phyloP scores from a whole-genome alignment of 2,329 filamentous ascomycete genomes.

The Colletotrichum sansevieriae region DNA sequence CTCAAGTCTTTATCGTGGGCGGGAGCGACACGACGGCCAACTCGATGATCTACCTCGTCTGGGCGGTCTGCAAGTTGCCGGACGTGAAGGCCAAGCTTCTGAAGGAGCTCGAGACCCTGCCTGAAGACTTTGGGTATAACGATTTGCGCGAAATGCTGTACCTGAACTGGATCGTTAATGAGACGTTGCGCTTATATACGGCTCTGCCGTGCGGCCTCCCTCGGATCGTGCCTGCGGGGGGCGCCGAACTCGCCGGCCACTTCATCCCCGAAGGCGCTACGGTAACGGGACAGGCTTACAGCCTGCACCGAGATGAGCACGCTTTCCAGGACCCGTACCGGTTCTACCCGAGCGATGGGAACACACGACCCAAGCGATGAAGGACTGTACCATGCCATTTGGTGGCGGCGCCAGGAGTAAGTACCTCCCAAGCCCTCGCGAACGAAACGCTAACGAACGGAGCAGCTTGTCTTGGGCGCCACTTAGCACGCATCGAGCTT shows the following conservation, averaged over 20 bases:
- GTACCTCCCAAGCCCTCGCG: not conserved
- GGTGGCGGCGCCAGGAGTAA: slow-evolving; percentile 57
- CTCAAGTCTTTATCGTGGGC: slow-evolving; percentile 58
- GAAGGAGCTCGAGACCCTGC: slow-evolving; percentile 48
- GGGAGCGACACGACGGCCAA: slow-evolving; percentile 66
- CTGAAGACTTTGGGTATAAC: slow-evolving; percentile 47
- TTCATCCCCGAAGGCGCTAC: slow-evolving; percentile 55
- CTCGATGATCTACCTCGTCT: slow-evolving; percentile 63
- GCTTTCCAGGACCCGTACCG: slow-evolving; percentile 57
- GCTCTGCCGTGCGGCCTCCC: slow-evolving; percentile 57
- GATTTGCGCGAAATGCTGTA: slow-evolving; percentile 55
- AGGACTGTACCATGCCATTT: slow-evolving; percentile 65
- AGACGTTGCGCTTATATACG: slow-evolving; percentile 59
- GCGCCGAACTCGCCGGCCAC: slow-evolving; percentile 54
- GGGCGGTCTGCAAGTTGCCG: slow-evolving; percentile 52
- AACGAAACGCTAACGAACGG: fast-evolving
- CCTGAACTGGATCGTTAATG: slow-evolving; percentile 58
- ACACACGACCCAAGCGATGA: slow-evolving; percentile 53
- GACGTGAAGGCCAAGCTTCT: slow-evolving; percentile 50
- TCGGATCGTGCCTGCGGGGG: slow-evolving; percentile 55
- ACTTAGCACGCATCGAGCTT: slow-evolving; percentile 70
- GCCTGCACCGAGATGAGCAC: slow-evolving; percentile 57
- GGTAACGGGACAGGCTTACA: slow-evolving; percentile 60
- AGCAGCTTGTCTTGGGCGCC: slow-evolving; percentile 65
- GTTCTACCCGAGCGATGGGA: slow-evolving; percentile 28